Evolutionary conservation across 2,329 filamentous ascomycete species (phyloP), one percentile per base, ranked within the genome.

Genomic region (Thielaviopsis populi): DNA sequence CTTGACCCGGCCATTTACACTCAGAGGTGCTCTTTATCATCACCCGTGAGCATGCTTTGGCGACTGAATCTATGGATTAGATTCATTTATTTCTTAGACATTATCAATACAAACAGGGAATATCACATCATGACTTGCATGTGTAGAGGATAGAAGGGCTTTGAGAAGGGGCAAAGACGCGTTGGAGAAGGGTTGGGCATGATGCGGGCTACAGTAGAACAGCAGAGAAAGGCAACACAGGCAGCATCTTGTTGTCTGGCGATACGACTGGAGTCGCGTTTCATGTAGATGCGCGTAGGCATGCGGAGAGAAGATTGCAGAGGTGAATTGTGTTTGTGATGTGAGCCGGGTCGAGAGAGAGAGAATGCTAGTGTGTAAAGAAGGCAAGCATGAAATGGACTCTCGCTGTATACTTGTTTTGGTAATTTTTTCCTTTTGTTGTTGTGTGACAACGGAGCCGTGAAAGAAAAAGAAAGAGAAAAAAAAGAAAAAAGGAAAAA

Each of bases 11-110:
- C 43, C 41, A 41, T 53, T 46, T 41, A 53, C 56, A 42, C 61
- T 66, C 67, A 64, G 67, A 48, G 33, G 61, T 63, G 61, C 62
- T 63, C 63, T 68, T 67, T 75, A 73, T 78, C 76, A 76, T 77
- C 76, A 75, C 68, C 66, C 70, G 69, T 69, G 68, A 68, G 66
- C 62, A 10, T 67, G 63, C 24, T 56, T 56, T 15, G 13, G 53
- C 27, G 17, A 13, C 30, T 33, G 6, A 46, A 30, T 46, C 10
- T 22, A 46, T 46, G 30, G 43, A 40, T 61, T 61, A 61, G 59
- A 5, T 27, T n/a, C 10, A 30, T 61, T 46, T 11, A 43, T 61
- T 40, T 56, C 24, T 43, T 63, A 58, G 42, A 43, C 24, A 54
- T 58, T 30, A 63, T 58, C 10, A n/a, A 59, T 63, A 46, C 11